Evolutionary conservation across 106 monocot species (phyloP).

Genomic region (Dioscorea zingiberensis): DNA sequence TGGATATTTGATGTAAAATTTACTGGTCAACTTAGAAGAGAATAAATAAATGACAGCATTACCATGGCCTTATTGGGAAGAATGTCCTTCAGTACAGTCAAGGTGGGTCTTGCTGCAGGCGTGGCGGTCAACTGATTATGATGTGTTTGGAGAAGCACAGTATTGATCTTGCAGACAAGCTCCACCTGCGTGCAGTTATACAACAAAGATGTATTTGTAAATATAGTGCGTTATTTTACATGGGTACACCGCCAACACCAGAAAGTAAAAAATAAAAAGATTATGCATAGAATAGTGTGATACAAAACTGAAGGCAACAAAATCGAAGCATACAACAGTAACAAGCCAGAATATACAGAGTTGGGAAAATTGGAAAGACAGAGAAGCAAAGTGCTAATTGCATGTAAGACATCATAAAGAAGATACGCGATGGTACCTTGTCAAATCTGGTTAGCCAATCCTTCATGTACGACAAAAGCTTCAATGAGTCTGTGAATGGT

Average conservation of each 20-base stretch:
- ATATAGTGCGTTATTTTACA: background rate
- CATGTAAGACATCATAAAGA: background rate
- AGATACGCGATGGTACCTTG: conserved; percentile 29
- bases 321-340: background rate
- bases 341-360: background rate
- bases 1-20: background rate
- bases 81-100: conserved; percentile 59
- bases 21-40: background rate
- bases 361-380: no score
- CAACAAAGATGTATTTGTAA: background rate
- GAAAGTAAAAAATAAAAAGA: no score
- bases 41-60: conserved; percentile 4
- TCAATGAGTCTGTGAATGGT: conserved; percentile 85
- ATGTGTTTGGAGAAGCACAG: conserved; percentile 76
- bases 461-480: conserved; percentile 82
- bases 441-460: conserved; percentile 65
- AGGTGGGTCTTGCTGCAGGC: conserved; percentile 48
- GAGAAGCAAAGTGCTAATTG: background rate
- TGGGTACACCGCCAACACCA: background rate
- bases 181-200: conserved; percentile 54
- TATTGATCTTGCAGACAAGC: conserved; percentile 61
- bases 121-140: conserved; percentile 76
- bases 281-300: no score
- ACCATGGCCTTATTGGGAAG: conserved; percentile 74
- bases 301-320: background rate